Conservation (phyloP, 768 basidiomycete genomes). For the Lentinus brumalis region DNA sequence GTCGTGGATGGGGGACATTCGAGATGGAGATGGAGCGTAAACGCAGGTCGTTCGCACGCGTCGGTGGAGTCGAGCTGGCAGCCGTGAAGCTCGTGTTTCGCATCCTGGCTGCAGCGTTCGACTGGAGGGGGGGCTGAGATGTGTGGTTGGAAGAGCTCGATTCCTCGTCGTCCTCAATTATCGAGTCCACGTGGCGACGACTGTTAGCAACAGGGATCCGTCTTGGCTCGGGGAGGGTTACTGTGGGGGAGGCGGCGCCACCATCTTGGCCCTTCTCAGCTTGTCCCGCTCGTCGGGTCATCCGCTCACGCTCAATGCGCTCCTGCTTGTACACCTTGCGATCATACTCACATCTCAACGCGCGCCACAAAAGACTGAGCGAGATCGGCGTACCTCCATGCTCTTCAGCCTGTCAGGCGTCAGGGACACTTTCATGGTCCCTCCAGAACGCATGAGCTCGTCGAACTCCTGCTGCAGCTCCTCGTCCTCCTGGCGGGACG, state of each 20-base stretch:
- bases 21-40: slow-evolving; percentile 27
- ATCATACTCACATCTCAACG: background rate
- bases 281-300: slow-evolving; percentile 10
- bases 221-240: slow-evolving; percentile 9
- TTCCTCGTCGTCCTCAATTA: slow-evolving; percentile 65
- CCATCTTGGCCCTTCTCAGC: slow-evolving; percentile 14
- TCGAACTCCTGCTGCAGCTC: slow-evolving; percentile 78
- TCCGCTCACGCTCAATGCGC: slow-evolving; percentile 43
- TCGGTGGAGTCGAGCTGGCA: slow-evolving; percentile 5
- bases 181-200: slow-evolving; percentile 62
- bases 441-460: slow-evolving; percentile 84
- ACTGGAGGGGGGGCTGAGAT: slow-evolving; percentile 24
- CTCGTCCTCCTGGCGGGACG: slow-evolving; percentile 47
- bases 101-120: slow-evolving; percentile 15
- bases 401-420: slow-evolving; percentile 92
- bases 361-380: slow-evolving; percentile 10
- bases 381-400: slow-evolving; percentile 72
- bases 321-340: slow-evolving; percentile 73
- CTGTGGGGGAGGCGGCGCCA: slow-evolving; percentile 10
- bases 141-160: slow-evolving; percentile 7
- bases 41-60: slow-evolving; percentile 15
- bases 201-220: slow-evolving; percentile 21
- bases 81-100: slow-evolving; percentile 18
- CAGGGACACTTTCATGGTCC: slow-evolving; percentile 94
- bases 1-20: slow-evolving; percentile 23